Evolutionary conservation across 768 basidiomycete species (phyloP), one percentile per base, ranked within the genome.

Genomic region (Serpula lacrymans): DNA sequence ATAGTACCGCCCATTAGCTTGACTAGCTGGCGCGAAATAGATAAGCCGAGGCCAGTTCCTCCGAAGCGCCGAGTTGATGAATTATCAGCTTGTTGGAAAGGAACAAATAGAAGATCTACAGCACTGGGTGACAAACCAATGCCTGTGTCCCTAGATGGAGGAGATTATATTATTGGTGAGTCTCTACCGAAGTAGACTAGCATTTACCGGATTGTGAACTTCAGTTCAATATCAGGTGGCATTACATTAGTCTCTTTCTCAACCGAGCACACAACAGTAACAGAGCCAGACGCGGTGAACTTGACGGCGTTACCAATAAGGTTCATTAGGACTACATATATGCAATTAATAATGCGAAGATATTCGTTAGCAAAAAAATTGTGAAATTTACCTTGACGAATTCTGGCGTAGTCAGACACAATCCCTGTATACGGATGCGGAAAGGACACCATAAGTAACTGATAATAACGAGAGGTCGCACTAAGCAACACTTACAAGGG

Each of bases 41-140:
- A 84, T 17, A 86, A 62, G 14, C 85, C 85, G 7, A 88, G 58
- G 8, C 85, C 85, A n/a, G 84, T 86, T 2, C 85, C 85, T 33
- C 85, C 85, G 52, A 84, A 87, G 6, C 78, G 72, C 20, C 84
- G 77, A 6, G 85, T 86, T 1, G 82, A 84, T 0, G 84, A 85
- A 47, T 82, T 85, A 65, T 86, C 85, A 8, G 83, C 84, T 60
- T 88, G 85, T 48, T 82, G 81, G 49, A 88, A 88, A 7, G 84
- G 84, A 14, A 81, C 76, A 48, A 86, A 88, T 3, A 88, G 61
- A 6, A 77, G 67, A 34, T 81, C 79, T 3, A 81, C 76, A 45
- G 86, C 84, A 44, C 72, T 78, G 6, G 76, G 66, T 6, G 81
- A 75, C 39, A 88, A 60, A 1, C 84, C 84, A 29, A 86, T 86